phyloP scores from a whole-genome alignment of 176 grass and related monocot species.

The Bothriochloa decipiens region DNA sequence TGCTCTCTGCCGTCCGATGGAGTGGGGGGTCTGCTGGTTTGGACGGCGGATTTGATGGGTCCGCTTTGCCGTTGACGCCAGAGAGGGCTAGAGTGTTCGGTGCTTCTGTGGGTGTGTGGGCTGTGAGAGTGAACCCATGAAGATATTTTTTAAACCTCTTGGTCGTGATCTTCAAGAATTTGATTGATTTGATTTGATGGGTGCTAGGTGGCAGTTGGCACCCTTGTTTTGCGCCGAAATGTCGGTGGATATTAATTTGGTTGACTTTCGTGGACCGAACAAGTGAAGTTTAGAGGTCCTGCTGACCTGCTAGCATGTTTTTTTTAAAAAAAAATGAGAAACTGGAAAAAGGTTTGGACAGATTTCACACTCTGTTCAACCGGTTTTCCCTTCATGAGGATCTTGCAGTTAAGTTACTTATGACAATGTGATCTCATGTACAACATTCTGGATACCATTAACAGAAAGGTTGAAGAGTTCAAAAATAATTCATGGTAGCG shows the following conservation, averaged over 20 bases:
- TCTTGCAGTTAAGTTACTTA: too few relatives aligned
- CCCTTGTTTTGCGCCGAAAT: not conserved
- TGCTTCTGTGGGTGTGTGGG: not conserved
- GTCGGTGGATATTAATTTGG: not conserved
- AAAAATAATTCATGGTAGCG: too few relatives aligned
- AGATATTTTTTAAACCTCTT: not conserved
- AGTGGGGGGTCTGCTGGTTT: not conserved
- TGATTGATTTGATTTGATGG: not conserved
- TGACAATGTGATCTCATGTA: too few relatives aligned
- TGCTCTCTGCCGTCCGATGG: constrained; percentile 45
- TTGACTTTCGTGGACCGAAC: not conserved
- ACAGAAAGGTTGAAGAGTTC: too few relatives aligned
- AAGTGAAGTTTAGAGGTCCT: too few relatives aligned
- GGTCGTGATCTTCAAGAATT: not conserved
- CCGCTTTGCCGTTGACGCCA: not conserved
- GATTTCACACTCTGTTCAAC: too few relatives aligned
- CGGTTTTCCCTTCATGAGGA: too few relatives aligned
- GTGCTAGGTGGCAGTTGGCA: not conserved
- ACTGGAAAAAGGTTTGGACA: too few relatives aligned
- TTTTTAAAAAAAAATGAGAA: too few relatives aligned
- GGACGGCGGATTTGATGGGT: constrained; percentile 14
- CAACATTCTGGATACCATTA: too few relatives aligned
- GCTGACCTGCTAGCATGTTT: too few relatives aligned
- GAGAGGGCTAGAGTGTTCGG: not conserved
- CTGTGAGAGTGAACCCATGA: not conserved